A percentile compares a stretch with the other conserved stretches of the same genome.
Evolutionary conservation across 768 basidiomycete species (phyloP).

Genomic region (Clitopilus hobsonii): DNA sequence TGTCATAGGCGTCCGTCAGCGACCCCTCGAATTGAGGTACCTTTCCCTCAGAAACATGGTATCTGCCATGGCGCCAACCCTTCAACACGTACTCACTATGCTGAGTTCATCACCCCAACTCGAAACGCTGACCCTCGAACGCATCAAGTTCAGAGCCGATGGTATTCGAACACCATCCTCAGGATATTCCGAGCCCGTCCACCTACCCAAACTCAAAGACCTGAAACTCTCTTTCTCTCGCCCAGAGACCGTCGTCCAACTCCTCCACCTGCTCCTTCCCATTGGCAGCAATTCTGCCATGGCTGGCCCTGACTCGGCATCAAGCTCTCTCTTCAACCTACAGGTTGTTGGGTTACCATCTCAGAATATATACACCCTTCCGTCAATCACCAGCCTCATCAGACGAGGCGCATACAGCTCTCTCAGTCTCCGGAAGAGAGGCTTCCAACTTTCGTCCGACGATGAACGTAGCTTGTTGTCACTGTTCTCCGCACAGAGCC

Average conservation of each 20-base stretch:
- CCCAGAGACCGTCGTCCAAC: not conserved
- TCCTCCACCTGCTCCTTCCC: not conserved
- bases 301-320: not conserved
- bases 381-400: not conserved
- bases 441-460: not conserved
- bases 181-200: not conserved
- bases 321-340: not conserved
- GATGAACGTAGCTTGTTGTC: not conserved
- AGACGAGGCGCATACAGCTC: not conserved
- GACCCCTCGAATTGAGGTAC: conserved; percentile 16
- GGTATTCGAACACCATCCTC: not conserved
- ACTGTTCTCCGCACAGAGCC: not conserved
- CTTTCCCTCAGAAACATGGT: conserved; percentile 28
- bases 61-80: conserved; percentile 25
- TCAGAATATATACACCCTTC: not conserved
- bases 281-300: not conserved
- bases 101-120: conserved; percentile 27
- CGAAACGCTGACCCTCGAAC: conserved; percentile 6
- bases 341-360: not conserved
- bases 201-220: not conserved
- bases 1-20: conserved; percentile 13
- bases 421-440: not conserved
- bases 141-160: not conserved
- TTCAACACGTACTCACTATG: conserved; percentile 28
- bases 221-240: not conserved